Conservation (phyloP, 495 filamentous ascomycete species). For the Lasiosphaeriaceae sp. region DNA sequence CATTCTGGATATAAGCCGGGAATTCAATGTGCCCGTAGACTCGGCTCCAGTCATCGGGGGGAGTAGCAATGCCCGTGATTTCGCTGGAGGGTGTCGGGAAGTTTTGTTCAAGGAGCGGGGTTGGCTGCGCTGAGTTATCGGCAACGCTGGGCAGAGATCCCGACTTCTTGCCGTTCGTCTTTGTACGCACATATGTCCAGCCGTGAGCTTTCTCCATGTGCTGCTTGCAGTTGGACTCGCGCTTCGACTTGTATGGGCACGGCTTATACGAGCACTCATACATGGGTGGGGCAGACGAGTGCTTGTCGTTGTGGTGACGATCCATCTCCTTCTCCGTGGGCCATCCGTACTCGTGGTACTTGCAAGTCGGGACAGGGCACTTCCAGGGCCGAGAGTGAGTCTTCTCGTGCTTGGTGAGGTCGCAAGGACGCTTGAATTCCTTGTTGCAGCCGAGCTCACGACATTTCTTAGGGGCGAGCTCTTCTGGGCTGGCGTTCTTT, state of each 20-base stretch:
- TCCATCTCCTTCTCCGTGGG: constrained; percentile 97
- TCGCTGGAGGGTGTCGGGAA: constrained; percentile 47
- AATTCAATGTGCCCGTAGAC: constrained; percentile 35
- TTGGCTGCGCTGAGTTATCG: constrained; percentile 39
- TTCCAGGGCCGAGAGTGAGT: constrained; percentile 96
- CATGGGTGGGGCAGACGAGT: constrained; percentile 70
- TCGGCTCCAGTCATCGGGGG: constrained; percentile 38
- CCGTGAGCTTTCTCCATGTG: constrained; percentile 98
- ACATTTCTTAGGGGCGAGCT: constrained; percentile 69
- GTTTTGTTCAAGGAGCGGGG: constrained; percentile 49
- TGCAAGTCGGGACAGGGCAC: constrained; percentile 74
- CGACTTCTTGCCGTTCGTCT: constrained; percentile 68
- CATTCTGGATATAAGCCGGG: constrained; percentile 35
- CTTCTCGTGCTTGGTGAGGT: constrained; percentile 94
- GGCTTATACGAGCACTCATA: constrained; percentile 79
- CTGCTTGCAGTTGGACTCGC: constrained; percentile 97
- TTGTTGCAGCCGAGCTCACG: constrained; percentile 69
- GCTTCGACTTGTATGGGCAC: constrained; percentile 91
- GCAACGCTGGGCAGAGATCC: constrained; percentile 26
- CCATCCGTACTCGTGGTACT: constrained; percentile 83
- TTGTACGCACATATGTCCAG: constrained; percentile 84
- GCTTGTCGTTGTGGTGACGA: constrained; percentile 92
- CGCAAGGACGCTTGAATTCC: constrained; percentile 88
- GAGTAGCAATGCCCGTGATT: constrained; percentile 38
- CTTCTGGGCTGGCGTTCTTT: constrained; percentile 69